Evolutionary conservation across 2,329 filamentous ascomycete species (phyloP), one percentile per base, ranked within the genome.

Genomic region (Tolypocladium paradoxum): DNA sequence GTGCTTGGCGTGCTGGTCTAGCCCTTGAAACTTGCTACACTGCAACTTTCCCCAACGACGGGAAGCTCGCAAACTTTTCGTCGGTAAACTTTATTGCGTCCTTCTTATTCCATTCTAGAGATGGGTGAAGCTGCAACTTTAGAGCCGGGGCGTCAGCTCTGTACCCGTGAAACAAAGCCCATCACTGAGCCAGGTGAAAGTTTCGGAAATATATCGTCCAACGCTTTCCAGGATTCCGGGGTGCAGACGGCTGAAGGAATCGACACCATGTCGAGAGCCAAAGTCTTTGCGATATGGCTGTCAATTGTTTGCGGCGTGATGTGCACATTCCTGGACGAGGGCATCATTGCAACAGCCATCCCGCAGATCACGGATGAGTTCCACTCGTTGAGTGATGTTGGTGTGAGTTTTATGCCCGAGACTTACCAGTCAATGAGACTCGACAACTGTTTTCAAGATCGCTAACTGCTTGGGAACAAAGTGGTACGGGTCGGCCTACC

Each of bases 251-350:
- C 24, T 14, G n/a, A 51, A 20, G 14, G 18, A 12, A 22, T 43
- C 14, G 49, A 51, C 18, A 40, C 29, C 49, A 46, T 46, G 38
- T 34, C 49, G 20, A 45, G 27, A 31, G n/a, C 16, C 27, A 45
- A 22, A 27, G 49, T 51, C n/a, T 27, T 46, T 36, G 27, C 31
- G 18, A 51, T 51, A 29, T 51, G 49, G 49, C 31, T 51, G 31
- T 51, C 49, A 6, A 46, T 51, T 31, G 38, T 51, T 12, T 51
- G 37, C 38, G 49, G 49, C 20, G 38, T 51, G n/a, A 51, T 43
- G 31, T 51, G 49, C 38, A 51, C 49, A n/a, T 51, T 51, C 22
- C 49, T 51, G 36, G 49, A 51, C 38, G 49, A 51, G 31, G 49
- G 49, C 29, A 51, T 51, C 38, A 51, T 51, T 27, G 37, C 49